Conservation (phyloP, 495 filamentous ascomycete species). For the Aspergillus cristatus region DNA sequence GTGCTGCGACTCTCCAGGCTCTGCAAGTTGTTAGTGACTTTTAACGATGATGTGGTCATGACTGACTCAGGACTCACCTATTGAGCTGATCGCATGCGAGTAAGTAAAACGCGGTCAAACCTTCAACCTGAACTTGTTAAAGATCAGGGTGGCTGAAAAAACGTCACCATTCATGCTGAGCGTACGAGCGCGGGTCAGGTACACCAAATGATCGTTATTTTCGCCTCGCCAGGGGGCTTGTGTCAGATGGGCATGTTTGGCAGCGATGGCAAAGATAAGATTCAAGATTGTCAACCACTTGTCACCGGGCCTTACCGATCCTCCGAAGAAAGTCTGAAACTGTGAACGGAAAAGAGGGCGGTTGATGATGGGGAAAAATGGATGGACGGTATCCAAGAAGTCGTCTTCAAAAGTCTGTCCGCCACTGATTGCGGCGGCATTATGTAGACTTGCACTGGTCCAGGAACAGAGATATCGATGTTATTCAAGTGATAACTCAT, state of each 20-base stretch:
- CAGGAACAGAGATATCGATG: conserved; percentile 37
- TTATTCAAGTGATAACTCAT: conserved; percentile 54
- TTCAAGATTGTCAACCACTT: conserved; percentile 57
- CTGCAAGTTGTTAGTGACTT: conserved; percentile 23
- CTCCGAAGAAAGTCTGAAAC: conserved; percentile 36
- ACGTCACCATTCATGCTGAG: conserved; percentile 46
- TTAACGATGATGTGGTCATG: neutral
- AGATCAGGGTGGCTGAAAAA: conserved; percentile 50
- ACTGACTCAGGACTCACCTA: conserved; percentile 38
- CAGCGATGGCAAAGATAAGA: conserved; percentile 55
- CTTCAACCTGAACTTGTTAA: conserved; percentile 52
- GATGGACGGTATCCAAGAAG: conserved; percentile 52
- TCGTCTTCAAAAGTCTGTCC: conserved; percentile 45
- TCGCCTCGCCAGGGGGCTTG: conserved; percentile 40
- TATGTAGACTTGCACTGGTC: conserved; percentile 40
- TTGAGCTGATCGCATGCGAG: conserved; percentile 54
- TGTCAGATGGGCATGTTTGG: conserved; percentile 47
- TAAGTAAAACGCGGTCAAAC: conserved; percentile 52
- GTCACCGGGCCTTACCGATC: conserved; percentile 29
- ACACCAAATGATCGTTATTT: conserved; percentile 48
- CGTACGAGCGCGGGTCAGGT: conserved; percentile 50
- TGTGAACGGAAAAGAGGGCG: conserved; percentile 37
- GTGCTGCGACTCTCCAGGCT: conserved; percentile 53
- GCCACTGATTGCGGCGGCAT: conserved; percentile 45
- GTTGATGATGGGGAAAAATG: conserved; percentile 53